These are phyloP conservation scores for Phaeodactylum tricornutum DNA, from an alignment of 108 stramenopile species.

Conservation along the genomic window DNA sequence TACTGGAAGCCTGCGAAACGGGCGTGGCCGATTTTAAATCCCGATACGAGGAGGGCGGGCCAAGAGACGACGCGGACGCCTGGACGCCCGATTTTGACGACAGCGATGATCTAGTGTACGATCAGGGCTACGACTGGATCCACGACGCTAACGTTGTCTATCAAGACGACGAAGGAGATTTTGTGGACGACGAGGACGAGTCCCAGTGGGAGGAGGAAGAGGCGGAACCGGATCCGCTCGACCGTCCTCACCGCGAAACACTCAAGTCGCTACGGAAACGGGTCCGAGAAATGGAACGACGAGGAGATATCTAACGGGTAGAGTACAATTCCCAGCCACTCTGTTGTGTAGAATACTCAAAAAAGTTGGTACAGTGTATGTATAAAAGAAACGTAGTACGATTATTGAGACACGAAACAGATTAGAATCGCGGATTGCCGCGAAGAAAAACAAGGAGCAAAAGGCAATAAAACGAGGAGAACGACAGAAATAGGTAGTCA, in stretches of 20 bases:
- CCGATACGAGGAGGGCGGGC: slow-evolving; percentile 30
- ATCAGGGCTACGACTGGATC: slow-evolving; percentile 78
- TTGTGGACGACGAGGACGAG: slow-evolving; percentile 7
- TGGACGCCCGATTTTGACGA: slow-evolving; percentile 18
- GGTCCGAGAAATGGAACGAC: slow-evolving; percentile 49
- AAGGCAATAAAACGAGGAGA: too few relatives aligned
- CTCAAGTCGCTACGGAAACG: slow-evolving; percentile 40
- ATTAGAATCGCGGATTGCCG: too few relatives aligned
- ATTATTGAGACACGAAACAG: too few relatives aligned
- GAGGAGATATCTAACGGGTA: slow-evolving; percentile 44
- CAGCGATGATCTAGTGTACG: slow-evolving; percentile 49
- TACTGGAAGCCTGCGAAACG: slow-evolving; percentile 72
- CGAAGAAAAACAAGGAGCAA: too few relatives aligned
- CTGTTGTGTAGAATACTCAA: background rate
- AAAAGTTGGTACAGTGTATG: too few relatives aligned
- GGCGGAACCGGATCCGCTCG: background rate
- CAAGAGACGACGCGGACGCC: slow-evolving; percentile 16
- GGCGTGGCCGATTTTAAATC: slow-evolving; percentile 47
- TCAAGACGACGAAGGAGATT: slow-evolving; percentile 15
- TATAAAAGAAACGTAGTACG: too few relatives aligned
- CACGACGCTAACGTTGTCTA: slow-evolving; percentile 25
- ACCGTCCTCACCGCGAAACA: slow-evolving; percentile 7
- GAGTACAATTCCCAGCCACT: too few relatives aligned
- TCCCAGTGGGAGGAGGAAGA: slow-evolving; percentile 5
- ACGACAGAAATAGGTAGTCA: too few relatives aligned